These are phyloP conservation scores for Microdochium trichocladiopsis DNA, from an alignment of 2,329 filamentous ascomycete genomes.

Conservation along the genomic window DNA sequence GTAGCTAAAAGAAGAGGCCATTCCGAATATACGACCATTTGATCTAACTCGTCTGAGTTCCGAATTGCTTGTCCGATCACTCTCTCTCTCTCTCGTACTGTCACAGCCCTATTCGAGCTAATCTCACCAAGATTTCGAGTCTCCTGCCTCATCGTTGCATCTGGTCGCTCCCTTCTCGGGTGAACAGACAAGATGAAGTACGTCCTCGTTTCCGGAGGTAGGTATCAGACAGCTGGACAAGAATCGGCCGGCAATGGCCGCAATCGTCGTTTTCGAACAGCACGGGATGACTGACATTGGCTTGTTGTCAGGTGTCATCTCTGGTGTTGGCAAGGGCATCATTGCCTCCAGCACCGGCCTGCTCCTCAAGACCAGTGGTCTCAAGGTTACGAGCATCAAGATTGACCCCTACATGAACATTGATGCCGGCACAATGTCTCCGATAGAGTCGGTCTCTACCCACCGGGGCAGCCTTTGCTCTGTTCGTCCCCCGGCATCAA, in stretches of 20 bases:
- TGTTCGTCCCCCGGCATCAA: slow-evolving; percentile 1
- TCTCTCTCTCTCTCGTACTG: not conserved
- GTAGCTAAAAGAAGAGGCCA: not conserved
- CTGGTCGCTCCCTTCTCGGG: not conserved
- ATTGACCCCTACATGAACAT: slow-evolving; percentile 67
- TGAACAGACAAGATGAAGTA: slow-evolving; percentile 60
- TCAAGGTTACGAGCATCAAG: slow-evolving; percentile 56
- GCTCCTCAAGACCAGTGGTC: slow-evolving; percentile 71
- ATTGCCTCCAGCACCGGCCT: slow-evolving; percentile 70
- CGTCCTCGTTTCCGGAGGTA: slow-evolving; percentile 73
- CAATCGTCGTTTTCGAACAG: not conserved
- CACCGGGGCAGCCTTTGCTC: not conserved
- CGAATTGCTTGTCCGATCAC: not conserved
- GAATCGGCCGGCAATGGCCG: slow-evolving; percentile 1
- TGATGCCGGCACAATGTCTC: slow-evolving; percentile 55
- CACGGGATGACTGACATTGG: slow-evolving; percentile 6
- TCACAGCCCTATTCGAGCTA: not conserved
- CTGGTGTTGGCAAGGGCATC: slow-evolving; percentile 44
- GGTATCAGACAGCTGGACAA: slow-evolving; percentile 10
- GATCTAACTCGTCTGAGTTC: not conserved
- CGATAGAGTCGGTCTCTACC: slow-evolving; percentile 25
- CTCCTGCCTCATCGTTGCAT: not conserved
- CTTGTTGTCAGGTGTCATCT: slow-evolving; percentile 25
- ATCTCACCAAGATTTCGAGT: not conserved
- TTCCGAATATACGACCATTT: not conserved